These are phyloP conservation scores for Venturia asperata DNA, from an alignment of 2,329 filamentous ascomycete species.

Conservation along the genomic window DNA sequence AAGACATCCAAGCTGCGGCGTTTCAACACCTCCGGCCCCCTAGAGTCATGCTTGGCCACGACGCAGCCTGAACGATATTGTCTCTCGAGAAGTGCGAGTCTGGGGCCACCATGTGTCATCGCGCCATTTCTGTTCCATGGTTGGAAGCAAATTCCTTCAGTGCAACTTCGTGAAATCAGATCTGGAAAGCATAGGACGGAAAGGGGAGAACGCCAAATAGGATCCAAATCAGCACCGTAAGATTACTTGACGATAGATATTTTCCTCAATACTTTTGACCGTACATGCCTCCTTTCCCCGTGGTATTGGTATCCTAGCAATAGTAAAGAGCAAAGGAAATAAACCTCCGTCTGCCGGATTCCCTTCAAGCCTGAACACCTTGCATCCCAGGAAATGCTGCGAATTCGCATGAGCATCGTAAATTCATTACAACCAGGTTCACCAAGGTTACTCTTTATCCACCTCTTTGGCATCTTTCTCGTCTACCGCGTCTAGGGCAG, in stretches of 20 bases:
- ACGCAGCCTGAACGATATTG: neutral
- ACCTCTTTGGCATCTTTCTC: neutral
- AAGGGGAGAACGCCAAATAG: neutral
- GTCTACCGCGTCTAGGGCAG: neutral
- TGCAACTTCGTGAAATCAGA: neutral
- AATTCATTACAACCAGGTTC: neutral
- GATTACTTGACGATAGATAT: neutral
- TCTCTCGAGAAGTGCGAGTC: neutral
- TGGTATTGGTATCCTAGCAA: conserved; percentile 10
- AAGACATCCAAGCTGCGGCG: too few species aligned
- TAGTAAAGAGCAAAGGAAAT: neutral
- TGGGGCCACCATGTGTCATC: neutral
- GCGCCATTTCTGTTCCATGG: neutral
- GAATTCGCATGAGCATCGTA: conserved; percentile 6
- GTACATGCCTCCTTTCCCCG: conserved; percentile 1
- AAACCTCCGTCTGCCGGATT: neutral
- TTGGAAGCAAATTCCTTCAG: neutral
- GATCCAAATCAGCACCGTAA: neutral
- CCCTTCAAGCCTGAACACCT: conserved; percentile 4
- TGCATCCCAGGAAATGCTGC: conserved; percentile 1
- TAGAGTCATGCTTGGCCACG: neutral
- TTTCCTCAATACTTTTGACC: neutral
- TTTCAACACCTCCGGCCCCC: neutral
- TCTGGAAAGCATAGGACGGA: neutral
- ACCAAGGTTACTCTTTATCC: neutral